A percentile compares a stretch with the other conserved stretches of the same genome.
Conservation (phyloP, 495 filamentous ascomycete species). For the Neurospora sp. region DNA sequence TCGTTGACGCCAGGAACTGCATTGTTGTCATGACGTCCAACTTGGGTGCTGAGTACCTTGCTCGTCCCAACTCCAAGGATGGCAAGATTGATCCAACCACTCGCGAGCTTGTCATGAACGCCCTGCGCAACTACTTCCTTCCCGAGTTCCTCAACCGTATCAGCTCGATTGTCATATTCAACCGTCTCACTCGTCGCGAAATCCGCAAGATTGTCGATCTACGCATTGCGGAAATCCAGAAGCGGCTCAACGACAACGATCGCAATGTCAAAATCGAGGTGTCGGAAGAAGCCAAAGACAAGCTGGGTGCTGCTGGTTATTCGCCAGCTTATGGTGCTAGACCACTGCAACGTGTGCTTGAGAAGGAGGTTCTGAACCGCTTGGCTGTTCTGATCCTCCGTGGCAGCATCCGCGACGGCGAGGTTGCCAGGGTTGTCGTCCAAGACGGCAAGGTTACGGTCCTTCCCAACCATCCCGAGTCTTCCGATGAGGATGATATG, state of each 20-base stretch:
- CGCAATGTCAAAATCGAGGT: constrained; percentile 72
- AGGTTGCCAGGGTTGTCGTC: constrained; percentile 68
- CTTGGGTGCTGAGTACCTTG: constrained; percentile 86
- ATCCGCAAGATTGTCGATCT: constrained; percentile 95
- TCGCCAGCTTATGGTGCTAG: constrained; percentile 89
- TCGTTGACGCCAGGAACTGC: constrained; percentile 93
- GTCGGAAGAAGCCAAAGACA: constrained; percentile 75
- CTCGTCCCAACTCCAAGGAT: constrained; percentile 62
- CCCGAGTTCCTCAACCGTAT: constrained; percentile 98
- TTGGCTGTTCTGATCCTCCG: constrained; percentile 83
- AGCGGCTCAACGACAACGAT: constrained; percentile 67
- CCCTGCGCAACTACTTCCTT: constrained; percentile 88
- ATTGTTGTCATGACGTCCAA: constrained; percentile 99
- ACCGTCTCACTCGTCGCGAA: constrained; percentile 77
- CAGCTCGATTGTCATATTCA: constrained; percentile 93
- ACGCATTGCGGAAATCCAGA: constrained; percentile 80
- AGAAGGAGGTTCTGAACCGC: constrained; percentile 91
- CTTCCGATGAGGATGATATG: constrained; percentile 54
- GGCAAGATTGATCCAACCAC: constrained; percentile 84
- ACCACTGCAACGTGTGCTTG: constrained; percentile 78
- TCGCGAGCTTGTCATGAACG: constrained; percentile 75
- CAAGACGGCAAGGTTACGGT: constrained; percentile 64
- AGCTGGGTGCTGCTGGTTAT: constrained; percentile 80
- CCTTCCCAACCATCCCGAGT: constrained; percentile 66
- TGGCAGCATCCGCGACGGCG: constrained; percentile 75